Evolutionary conservation across 1,139 yeast species (phyloP), one percentile per base, ranked within the genome.

Genomic region (Geotrichum carabidarum): DNA sequence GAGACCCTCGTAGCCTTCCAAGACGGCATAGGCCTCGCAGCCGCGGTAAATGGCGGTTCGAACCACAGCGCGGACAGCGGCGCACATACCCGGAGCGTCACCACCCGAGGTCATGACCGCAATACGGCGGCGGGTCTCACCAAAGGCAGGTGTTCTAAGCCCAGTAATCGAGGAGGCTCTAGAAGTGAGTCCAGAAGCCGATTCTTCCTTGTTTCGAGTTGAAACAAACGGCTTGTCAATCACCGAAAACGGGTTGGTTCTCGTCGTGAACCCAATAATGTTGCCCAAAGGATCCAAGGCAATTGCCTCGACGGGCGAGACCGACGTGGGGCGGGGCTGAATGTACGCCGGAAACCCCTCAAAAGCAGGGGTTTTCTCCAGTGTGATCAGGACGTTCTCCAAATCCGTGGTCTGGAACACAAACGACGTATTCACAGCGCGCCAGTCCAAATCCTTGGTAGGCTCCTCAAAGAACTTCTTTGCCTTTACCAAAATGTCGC

Each of bases 61-160:
- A 7, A 93, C 95, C 57, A 93, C 95, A 1, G 97, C 94, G 62
- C 99, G 78, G 15, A 93, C 99, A 50, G 85, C 87, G 1, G 97
- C 91, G 70, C 91, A 90, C 99, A 93, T 93, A 61, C 99, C 99
- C 27, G 96, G 99, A 46, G 98, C 90, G 71, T 91, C 99, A 69
- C 99, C 99, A 63, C 99, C 99, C 1, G 96, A 88, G 1, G 99
- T 93, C 93, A 93, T 89, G 51, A 93, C 94, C 5, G 94, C 99
- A 62, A 93, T 86, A 66, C 85, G 79, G 75, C 82, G 79, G 27
- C 49, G 50, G 9, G 48, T 42, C 31, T 48, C 44, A 12, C 32
- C 41, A 22, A 41, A 12, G 31, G 61, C 15, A 27, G 41, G 37
- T 8, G 30, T 40, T 14, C 27, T 35, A 14, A 22, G 35, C 5